Base-by-base conservation (phyloP, 176 grass and related monocot genomes). In the Canna indica region DNA sequence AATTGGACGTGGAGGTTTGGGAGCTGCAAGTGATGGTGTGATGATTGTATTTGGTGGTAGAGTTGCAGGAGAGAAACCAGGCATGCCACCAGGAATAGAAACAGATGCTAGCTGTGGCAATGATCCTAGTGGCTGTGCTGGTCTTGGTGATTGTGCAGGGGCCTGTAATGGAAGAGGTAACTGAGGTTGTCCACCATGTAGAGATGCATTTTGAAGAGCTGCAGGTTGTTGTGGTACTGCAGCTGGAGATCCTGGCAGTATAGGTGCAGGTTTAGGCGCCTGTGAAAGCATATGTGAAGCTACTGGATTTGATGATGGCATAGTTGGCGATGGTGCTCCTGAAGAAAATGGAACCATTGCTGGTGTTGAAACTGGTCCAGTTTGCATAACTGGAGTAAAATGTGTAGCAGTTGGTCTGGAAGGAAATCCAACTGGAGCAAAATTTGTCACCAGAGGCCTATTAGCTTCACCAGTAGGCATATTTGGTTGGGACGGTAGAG, bases 1-100 rank as follows among this genome's bases (percentile, higher is more conserved):
- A 39, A 66, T 36, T 70, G 86, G 68, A 33, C 48, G 75, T 63
- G 79, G 85, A 13, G 92, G 93, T 45, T 85, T 87, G 52, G 78
- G 65, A 65, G 36, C 26, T 28, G 35, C 61, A 26, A 76, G 68
- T 22, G 82, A 50, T 66, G 79, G 11, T 33, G 71, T 47, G 33
- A 2, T 82, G 64, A 57, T 38, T 44, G 64, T 48, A 67, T 81
- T 69, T 33, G 16, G 75, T 68, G 48, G 41, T 54, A 72, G 81
- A 68, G 63, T 52, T 58, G 62, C 58, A 52, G 50, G 48, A 32
- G 82, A n/a, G 64, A 61, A 72, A 36, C 71, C 75, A 66, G 66
- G 71, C 46, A 71, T 32, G 44, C 56, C 45, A 27, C 68, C 56
- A 72, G 58, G n/a, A 62, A 22, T 53, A 24, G 76, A 60, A 47